Evolutionary conservation across 2,329 filamentous ascomycete genomes (phyloP).

Genomic region (Exophiala aquamarina): DNA sequence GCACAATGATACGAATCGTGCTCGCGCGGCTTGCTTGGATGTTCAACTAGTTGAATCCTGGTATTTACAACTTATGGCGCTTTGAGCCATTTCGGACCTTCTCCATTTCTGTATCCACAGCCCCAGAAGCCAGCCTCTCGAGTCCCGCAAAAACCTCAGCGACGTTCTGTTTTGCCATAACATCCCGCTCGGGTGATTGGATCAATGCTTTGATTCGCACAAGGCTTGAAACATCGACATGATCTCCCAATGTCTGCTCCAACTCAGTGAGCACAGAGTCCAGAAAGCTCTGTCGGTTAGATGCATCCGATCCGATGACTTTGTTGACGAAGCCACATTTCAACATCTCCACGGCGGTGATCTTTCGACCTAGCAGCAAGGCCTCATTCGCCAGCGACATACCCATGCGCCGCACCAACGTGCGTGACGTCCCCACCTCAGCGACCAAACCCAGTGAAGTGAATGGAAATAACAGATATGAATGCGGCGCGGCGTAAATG

Average conservation of each 20-base stretch:
- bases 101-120: constrained; percentile 83
- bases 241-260: constrained; percentile 72
- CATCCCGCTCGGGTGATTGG: constrained; percentile 67
- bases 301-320: constrained; percentile 46
- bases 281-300: constrained; percentile 63
- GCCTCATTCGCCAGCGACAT: constrained; percentile 52
- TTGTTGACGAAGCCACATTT: constrained; percentile 47
- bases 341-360: constrained; percentile 42
- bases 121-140: constrained; percentile 72
- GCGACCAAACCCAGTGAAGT: constrained; percentile 47
- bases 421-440: constrained; percentile 47
- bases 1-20: too few relatives aligned
- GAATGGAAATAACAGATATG: constrained; percentile 51
- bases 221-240: constrained; percentile 76
- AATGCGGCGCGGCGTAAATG: constrained; percentile 42
- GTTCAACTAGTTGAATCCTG: too few relatives aligned
- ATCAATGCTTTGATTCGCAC: constrained; percentile 82
- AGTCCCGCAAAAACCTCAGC: constrained; percentile 82
- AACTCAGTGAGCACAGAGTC: constrained; percentile 73
- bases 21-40: too few relatives aligned
- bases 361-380: constrained; percentile 50
- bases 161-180: constrained; percentile 73
- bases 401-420: constrained; percentile 48
- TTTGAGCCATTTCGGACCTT: constrained; percentile 85
- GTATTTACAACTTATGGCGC: constrained; percentile 78